Conservation (phyloP, 352 stramenopile species). For the Phytophthora boehmeriae region DNA sequence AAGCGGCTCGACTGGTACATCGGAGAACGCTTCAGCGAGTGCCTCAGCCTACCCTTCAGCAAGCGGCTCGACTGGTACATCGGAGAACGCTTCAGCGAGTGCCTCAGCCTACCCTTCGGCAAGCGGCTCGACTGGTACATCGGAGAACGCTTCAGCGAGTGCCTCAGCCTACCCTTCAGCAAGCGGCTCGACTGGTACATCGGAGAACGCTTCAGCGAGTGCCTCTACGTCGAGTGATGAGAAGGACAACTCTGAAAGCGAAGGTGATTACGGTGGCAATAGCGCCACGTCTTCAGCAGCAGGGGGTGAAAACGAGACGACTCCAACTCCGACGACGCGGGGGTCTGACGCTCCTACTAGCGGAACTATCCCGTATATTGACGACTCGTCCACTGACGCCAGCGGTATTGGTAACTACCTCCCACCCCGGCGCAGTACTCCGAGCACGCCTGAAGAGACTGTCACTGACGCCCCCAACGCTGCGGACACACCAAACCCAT, state of each 20-base stretch:
- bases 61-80: slow-evolving; percentile 3
- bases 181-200: not conserved
- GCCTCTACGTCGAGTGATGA: slow-evolving; percentile 3
- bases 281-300: slow-evolving; percentile 2
- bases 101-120: not conserved
- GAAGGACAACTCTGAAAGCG: slow-evolving; percentile 2
- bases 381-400: not conserved
- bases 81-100: slow-evolving; percentile 1
- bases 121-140: slow-evolving; percentile 2
- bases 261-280: slow-evolving; percentile 6
- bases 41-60: too few species aligned
- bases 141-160: not conserved
- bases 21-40: slow-evolving; percentile 1
- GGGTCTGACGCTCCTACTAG: slow-evolving; percentile 13
- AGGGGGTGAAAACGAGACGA: not conserved
- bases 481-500: slow-evolving; percentile 2
- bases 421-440: too few species aligned
- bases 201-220: slow-evolving; percentile 8
- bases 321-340: not conserved
- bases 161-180: not conserved
- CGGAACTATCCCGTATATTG: not conserved
- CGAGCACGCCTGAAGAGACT: not conserved
- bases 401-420: not conserved
- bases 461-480: slow-evolving; percentile 6
- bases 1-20: too few species aligned